Base-by-base conservation (phyloP, 176 grass and related monocot species). In the Saccharum officinarum region DNA sequence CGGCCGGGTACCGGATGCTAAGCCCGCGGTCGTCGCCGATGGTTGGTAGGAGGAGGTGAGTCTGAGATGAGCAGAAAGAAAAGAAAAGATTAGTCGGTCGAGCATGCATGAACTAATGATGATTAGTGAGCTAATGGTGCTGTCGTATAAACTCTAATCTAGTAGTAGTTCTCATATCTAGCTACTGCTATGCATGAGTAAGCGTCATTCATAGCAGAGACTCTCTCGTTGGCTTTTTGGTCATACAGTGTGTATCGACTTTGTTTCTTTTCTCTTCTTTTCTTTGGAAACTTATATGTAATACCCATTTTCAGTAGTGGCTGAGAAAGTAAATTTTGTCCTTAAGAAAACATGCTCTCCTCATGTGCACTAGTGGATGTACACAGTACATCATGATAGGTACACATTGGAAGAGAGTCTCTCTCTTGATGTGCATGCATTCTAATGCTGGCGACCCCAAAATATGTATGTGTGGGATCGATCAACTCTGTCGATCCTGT, bases 1-100 rank as follows among this genome's bases (percentile, higher is more conserved):
- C 49, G 0, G 73, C 65, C 2, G 81, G 84, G 3, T 93, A 93
- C 75, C 77, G 86, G 71, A 50, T 93, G 55, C 76, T 91, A 5
- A 93, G 84, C 82, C 91, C 86, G 75, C 57, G 37, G 72, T 26
- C 61, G 8, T 69, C 79, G 12, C 62, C 79, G 62, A 11, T 39
- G 65, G 39, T 38, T 14, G 44, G 44, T 3, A 46, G 6, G 79
- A 45, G 42, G 42, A 45, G 42, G 42, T 45, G 42, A 31, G 31
- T 31, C 31, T 31, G 31, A 45, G 10, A 39, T 39, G 33, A 11
- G 7, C 33, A 42, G 20, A 71, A 31, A 82, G 22, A 20, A 39
- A 38, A 23, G 63, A 28, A 11, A 4, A 14, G 10, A 6, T 46
- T 22, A 20, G 57, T 23, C 13, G 13, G 60, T 18, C 6, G 30